Evolutionary conservation across 2,329 filamentous ascomycete species (phyloP).

Genomic region (Fusarium succisae): DNA sequence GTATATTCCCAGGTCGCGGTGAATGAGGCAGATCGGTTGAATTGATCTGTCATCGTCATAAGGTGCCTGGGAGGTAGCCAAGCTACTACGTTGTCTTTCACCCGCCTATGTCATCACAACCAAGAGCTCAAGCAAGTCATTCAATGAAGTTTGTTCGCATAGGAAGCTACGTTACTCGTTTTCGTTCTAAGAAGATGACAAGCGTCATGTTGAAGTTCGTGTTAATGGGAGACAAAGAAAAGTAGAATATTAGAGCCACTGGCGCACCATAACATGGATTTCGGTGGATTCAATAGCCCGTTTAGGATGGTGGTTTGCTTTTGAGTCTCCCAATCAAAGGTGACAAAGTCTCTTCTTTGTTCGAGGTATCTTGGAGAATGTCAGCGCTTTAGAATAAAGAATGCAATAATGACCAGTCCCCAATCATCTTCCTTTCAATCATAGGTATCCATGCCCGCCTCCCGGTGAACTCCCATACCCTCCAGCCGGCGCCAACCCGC

Average conservation of each 20-base stretch:
- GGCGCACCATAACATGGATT: background rate
- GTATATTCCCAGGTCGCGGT: background rate
- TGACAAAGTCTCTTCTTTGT: background rate
- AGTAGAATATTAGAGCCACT: accelerated
- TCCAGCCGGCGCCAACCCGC: conserved; percentile 14
- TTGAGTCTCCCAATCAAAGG: background rate
- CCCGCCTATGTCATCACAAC: accelerated
- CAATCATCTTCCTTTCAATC: background rate
- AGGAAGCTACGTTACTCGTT: background rate
- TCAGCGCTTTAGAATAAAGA: background rate
- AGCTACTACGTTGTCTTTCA: background rate
- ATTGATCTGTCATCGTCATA: background rate
- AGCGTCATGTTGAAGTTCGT: background rate
- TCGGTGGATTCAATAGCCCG: background rate
- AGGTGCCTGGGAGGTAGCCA: background rate
- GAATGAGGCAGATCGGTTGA: background rate
- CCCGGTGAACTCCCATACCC: conserved; percentile 23
- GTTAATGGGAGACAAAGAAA: no score
- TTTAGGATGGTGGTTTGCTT: background rate
- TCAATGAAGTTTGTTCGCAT: background rate
- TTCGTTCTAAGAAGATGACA: no score
- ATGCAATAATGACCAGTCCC: no score
- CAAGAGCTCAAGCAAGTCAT: background rate
- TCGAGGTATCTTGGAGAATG: background rate
- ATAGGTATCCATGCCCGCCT: conserved; percentile 15